Percentiles rank a stretch among this genome's conserved stretches.
These are phyloP conservation scores for Aspergillus pseudonomiae DNA, from an alignment of 2,329 filamentous ascomycete genomes.

Conservation along the genomic window DNA sequence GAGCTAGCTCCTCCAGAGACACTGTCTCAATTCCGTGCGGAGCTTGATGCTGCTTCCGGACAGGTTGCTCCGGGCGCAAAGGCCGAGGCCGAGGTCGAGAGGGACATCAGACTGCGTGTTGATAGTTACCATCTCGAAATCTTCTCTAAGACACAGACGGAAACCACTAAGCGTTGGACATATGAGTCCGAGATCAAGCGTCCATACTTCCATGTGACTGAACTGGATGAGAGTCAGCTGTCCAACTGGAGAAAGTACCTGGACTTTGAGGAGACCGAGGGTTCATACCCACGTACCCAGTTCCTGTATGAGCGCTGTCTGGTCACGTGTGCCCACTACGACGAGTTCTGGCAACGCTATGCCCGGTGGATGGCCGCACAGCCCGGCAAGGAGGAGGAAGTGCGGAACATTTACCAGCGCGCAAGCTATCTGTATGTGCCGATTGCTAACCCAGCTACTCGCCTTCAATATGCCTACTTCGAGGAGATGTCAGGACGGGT, in stretches of 20 bases:
- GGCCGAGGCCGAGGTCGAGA: conserved; percentile 77
- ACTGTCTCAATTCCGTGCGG: conserved; percentile 68
- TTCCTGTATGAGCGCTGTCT: conserved; percentile 94
- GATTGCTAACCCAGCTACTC: conserved; percentile 78
- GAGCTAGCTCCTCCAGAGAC: conserved; percentile 73
- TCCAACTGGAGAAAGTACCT: conserved; percentile 94
- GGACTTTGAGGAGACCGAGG: conserved; percentile 89
- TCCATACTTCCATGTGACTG: conserved; percentile 94
- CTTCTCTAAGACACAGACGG: conserved; percentile 79
- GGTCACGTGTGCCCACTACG: conserved; percentile 90
- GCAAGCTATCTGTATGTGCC: conserved; percentile 85
- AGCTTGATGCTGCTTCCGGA: conserved; percentile 63
- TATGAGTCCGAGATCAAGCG: conserved; percentile 94
- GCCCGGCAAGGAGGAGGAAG: conserved; percentile 80
- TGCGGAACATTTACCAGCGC: conserved; percentile 87
- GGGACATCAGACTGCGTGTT: conserved; percentile 77
- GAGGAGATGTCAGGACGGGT: conserved; percentile 81
- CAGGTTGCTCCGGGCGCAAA: conserved; percentile 51
- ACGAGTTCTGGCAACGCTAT: conserved; percentile 98
- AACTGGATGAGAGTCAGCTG: conserved; percentile 82
- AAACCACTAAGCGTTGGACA: conserved; percentile 91
- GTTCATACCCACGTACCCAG: conserved; percentile 71
- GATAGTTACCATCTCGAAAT: conserved; percentile 79
- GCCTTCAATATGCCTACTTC: conserved; percentile 91
- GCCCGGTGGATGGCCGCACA: conserved; percentile 89